These are phyloP conservation scores for Beauveria pseudobassiana DNA, from an alignment of 2,329 filamentous ascomycete species.

Conservation along the genomic window DNA sequence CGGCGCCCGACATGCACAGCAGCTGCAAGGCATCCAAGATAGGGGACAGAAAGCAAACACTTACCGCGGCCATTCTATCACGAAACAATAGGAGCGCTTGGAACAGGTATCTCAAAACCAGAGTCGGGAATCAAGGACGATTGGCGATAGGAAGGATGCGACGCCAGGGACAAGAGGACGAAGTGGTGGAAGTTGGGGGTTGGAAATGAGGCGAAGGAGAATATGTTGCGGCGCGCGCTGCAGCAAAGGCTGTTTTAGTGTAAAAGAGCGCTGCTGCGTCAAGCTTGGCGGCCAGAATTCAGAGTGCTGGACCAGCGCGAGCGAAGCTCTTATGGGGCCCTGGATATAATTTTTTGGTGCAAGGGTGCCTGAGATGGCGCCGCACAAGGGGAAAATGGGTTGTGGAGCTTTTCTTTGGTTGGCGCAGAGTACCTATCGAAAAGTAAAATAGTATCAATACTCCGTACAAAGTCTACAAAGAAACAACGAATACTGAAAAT, in stretches of 20 bases:
- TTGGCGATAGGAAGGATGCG: conserved; percentile 10
- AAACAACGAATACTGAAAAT: too few species aligned
- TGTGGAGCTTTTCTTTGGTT: neutral
- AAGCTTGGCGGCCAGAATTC: too few species aligned
- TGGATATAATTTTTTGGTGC: conserved; percentile 15
- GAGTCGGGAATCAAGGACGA: conserved; percentile 4
- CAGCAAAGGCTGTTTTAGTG: neutral
- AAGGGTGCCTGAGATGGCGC: neutral
- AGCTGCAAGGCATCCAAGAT: conserved; percentile 10
- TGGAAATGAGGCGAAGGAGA: conserved; percentile 11
- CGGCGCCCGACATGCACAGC: conserved; percentile 3
- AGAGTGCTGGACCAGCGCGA: too few species aligned
- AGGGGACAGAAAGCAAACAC: conserved; percentile 18
- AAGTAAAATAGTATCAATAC: too few species aligned
- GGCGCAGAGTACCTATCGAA: too few species aligned
- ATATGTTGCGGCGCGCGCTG: conserved; percentile 8
- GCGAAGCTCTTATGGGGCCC: conserved; percentile 3
- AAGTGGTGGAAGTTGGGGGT: conserved; percentile 3
- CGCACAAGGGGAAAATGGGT: neutral
- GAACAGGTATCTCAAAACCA: conserved; percentile 4
- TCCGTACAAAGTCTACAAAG: too few species aligned
- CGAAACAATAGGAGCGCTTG: conserved; percentile 20
- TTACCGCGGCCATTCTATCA: conserved; percentile 37
- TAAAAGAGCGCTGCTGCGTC: neutral
- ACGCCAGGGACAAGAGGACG: conserved; percentile 8